Evolutionary conservation across 2,329 filamentous ascomycete species (phyloP), one percentile per base, ranked within the genome.

Genomic region (Hymenoscyphus scutula): DNA sequence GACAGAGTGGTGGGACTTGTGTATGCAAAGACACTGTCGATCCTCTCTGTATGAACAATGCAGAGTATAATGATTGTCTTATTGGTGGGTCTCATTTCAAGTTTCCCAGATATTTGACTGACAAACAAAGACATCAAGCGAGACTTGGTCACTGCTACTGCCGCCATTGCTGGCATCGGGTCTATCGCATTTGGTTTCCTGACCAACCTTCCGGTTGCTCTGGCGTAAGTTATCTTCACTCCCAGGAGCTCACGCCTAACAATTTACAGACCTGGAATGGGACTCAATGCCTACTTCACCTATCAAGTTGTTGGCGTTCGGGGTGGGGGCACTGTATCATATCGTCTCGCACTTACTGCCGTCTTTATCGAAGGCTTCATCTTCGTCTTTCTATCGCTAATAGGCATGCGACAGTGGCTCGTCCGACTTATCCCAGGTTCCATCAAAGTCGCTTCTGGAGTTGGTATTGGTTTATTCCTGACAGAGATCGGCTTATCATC

Each of bases 81-180:
- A 75, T 79, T 57, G 69, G 71, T 74, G 63, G 51, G 64, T 54
- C 3, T 25, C 19, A 19, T 45, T 30, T 23, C 7, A 17, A 27
- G 13, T 15, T 54, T 1, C 2, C n/a, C 7, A 19, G 10, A 54
- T 15, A 29, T 30, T 23, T 55, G 19, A 41, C 63, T 68, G n/a
- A 69, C 29, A 53, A 45, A 5, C 37, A 1, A 60, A 81, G 86
- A 81, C 53, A 76, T 96, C 65, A 88, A 90, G 67, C 84, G 89
- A 34, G 91, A 96, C 74, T 78, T 95, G 19, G 87, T 95, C 62
- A 96, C 91, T 1, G 89, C 90, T 3, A 96, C 92, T 0, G 89
- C 91, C n/a, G 90, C 90, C 10, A 84, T 95, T 58, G 81, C 90
- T 5, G 91, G 90, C 6, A 79, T 95, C 63, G 84, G 89, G 0